These are phyloP conservation scores for Trichaptum fuscoviolaceum DNA, from an alignment of 768 basidiomycete species.

Conservation along the genomic window DNA sequence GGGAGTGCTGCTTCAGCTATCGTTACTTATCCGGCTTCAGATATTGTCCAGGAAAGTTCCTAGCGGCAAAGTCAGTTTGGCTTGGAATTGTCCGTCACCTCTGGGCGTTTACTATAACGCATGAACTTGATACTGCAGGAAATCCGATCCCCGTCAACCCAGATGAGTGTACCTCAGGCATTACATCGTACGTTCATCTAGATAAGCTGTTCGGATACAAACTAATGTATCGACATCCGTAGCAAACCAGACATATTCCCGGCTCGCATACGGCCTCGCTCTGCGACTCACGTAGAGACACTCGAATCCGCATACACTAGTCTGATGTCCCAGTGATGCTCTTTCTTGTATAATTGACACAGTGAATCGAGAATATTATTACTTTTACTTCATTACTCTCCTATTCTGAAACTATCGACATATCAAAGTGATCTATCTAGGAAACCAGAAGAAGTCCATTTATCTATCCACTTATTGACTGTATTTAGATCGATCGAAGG, in stretches of 20 bases:
- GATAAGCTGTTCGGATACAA: not conserved
- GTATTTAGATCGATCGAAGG: not conserved
- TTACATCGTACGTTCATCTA: conserved; percentile 9
- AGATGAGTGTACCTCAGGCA: conserved; percentile 8
- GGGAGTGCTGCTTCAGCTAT: too few relatives aligned
- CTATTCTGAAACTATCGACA: too few relatives aligned
- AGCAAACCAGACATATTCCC: not conserved
- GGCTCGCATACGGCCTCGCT: not conserved
- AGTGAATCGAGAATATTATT: not conserved
- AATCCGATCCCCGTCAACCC: conserved; percentile 10
- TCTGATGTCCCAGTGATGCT: not conserved
- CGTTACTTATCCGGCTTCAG: not conserved
- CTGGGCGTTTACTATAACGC: conserved; percentile 10
- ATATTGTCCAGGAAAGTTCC: conserved; percentile 10
- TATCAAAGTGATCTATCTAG: not conserved
- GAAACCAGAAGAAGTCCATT: not conserved
- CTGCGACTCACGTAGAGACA: not conserved
- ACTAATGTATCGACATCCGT: not conserved
- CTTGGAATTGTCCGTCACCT: conserved; percentile 8
- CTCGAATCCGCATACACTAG: not conserved
- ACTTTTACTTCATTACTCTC: too few relatives aligned
- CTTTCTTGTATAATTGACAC: not conserved
- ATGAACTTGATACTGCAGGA: not conserved
- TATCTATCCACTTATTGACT: not conserved
- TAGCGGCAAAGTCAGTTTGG: conserved; percentile 11